These are phyloP conservation scores for Aureobasidium musti DNA, from an alignment of 2,329 filamentous ascomycete species.

Conservation along the genomic window DNA sequence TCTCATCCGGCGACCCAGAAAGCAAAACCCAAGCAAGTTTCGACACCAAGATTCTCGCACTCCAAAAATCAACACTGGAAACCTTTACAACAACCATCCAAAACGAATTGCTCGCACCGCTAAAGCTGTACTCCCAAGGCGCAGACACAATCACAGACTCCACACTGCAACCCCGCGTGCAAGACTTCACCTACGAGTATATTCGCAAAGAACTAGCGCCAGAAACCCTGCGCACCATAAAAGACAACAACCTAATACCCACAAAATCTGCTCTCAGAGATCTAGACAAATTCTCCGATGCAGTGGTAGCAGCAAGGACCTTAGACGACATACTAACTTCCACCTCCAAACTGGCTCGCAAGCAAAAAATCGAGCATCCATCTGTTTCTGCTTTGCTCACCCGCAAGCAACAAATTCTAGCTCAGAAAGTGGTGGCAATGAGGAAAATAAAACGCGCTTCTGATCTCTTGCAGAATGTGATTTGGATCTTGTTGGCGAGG, in stretches of 20 bases:
- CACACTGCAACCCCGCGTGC: slow-evolving; percentile 32
- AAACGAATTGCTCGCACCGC: slow-evolving; percentile 34
- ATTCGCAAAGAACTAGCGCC: slow-evolving; percentile 35
- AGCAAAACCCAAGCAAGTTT: not conserved
- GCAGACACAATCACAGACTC: slow-evolving; percentile 35
- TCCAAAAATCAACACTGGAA: not conserved
- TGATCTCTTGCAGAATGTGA: slow-evolving; percentile 41
- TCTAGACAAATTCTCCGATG: slow-evolving; percentile 36
- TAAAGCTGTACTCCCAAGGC: slow-evolving; percentile 38
- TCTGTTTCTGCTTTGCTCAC: slow-evolving; percentile 29
- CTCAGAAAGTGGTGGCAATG: slow-evolving; percentile 35
- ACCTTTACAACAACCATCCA: slow-evolving; percentile 29
- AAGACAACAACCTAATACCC: slow-evolving; percentile 33
- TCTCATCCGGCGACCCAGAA: not conserved
- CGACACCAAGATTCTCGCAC: not conserved
- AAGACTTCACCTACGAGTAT: slow-evolving; percentile 36
- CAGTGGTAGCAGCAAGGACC: slow-evolving; percentile 33
- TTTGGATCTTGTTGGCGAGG: slow-evolving; percentile 40
- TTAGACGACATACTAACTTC: slow-evolving; percentile 35
- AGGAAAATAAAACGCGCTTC: slow-evolving; percentile 36
- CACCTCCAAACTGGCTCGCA: slow-evolving; percentile 36
- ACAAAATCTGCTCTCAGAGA: slow-evolving; percentile 35
- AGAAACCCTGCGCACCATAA: slow-evolving; percentile 28
- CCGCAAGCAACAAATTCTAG: slow-evolving; percentile 34
- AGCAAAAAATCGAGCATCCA: slow-evolving; percentile 36